Evolutionary conservation across 148 eudicot species (phyloP), one percentile per base, ranked within the genome.

Genomic region (Persicaria maculosa): DNA sequence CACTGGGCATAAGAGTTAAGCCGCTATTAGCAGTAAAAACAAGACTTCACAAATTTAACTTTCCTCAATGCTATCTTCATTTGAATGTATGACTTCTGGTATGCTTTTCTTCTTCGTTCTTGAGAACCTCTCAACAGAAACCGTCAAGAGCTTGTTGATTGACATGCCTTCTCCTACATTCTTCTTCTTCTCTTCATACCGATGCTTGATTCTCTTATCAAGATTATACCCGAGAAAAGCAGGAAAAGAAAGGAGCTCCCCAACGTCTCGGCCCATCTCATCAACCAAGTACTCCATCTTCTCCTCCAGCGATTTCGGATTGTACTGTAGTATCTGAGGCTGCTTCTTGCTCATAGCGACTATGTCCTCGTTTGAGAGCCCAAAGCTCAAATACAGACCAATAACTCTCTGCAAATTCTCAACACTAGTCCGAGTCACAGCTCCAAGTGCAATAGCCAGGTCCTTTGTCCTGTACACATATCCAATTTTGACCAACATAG

Each of bases 211-310:
- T 79, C 98, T 86, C 12, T 84, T 84, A 83, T 95, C 90, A 71
- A 95, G 92, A 82, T 90, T 85, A 80, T 95, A 95, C 16, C 98
- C 98, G 17, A 92, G 88, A 85, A 90, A 95, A 2, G 98, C 97
- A 77, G 98, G 97, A 81, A 95, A 95, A 48, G 91, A 83, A 84
- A 95, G 77, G 31, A 95, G 84, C 80, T 92, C 98, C 78, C 88
- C 88, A 44, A 92, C 84, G 76, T 90, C 98, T 48, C 97, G 85
- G 72, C 92, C 93, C 97, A 95, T 95, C 25, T 85, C 97, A 75
- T 90, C 86, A 45, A 88, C 74, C 87, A 94, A 87, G 79, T 91
- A 94, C 52, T 86, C 91, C 81, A 91, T 74, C 83, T 93, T 93
- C 82, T 91, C 88, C 81, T 84, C 97, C 70, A 94, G 74, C 4